These are phyloP conservation scores for Magnaporthiopsis rhizophila DNA, from an alignment of 2,329 filamentous ascomycete species.

Conservation along the genomic window DNA sequence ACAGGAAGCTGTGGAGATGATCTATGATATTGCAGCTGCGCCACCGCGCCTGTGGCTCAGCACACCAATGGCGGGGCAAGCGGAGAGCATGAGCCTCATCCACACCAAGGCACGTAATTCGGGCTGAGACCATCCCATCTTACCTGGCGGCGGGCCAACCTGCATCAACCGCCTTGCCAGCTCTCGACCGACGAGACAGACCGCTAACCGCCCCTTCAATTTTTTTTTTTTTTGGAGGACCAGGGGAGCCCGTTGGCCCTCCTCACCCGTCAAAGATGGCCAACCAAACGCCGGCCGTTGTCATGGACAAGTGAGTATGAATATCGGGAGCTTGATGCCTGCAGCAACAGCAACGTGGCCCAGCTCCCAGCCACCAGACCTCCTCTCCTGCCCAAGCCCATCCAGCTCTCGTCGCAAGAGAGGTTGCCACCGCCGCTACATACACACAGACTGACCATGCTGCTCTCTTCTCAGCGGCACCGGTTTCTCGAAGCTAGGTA, in stretches of 20 bases:
- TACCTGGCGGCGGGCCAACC: not conserved
- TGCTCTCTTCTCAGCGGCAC: constrained; percentile 66
- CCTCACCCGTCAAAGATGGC: constrained; percentile 58
- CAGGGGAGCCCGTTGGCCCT: constrained; percentile 8
- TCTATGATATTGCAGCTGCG: not conserved
- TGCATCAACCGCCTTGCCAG: not conserved
- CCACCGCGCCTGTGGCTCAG: not conserved
- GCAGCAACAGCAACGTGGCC: not conserved
- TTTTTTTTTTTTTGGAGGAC: not conserved
- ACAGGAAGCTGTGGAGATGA: not conserved
- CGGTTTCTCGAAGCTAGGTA: constrained; percentile 98
- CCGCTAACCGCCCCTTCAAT: not conserved
- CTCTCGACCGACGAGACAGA: not conserved
- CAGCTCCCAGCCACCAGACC: constrained; percentile 20
- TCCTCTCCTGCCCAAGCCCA: constrained; percentile 9
- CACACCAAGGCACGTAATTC: not conserved
- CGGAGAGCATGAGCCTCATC: not conserved
- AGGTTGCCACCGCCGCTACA: not conserved
- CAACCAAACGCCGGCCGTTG: constrained; percentile 98
- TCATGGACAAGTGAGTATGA: constrained; percentile 98
- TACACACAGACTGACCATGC: not conserved
- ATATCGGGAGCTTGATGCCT: not conserved
- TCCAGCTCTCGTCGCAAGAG: constrained; percentile 10
- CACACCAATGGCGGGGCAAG: not conserved
- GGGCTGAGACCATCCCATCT: not conserved